Base-by-base conservation (phyloP, 83 land plant species). In the Larix sibirica region DNA sequence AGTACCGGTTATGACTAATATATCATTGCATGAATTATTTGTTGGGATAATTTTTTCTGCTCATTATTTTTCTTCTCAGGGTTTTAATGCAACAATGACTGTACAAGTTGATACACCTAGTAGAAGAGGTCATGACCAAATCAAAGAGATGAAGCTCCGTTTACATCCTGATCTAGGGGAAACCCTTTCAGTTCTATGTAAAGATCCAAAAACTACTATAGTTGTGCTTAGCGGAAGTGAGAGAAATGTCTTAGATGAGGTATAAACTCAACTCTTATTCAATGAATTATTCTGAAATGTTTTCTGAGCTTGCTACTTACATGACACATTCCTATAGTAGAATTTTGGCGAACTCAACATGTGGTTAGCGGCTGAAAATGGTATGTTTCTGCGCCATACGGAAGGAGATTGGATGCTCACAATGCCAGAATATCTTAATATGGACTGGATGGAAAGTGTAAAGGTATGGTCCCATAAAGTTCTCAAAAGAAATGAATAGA, bases 211-310 rank as follows among this genome's bases (percentile, higher is more conserved):
- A 40, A 89, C 91, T 24, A 88, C 86, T 36, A 88, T 89, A 69
- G 90, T 89, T 24, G 82, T 89, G 54, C 87, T 89, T 5, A 89
- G 91, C 84, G 91, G 91, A 62, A 89, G 91, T 80, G 90, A 89
- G 59, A 87, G 91, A 40, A 77, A 77, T 56, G 77, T 84, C 56
- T 76, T 89, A 38, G 91, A 89, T 84, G 91, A 89, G 90, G 90
- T 89, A 58, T 28, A 40, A 28, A 31, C 54, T 13, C 18, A 59
- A 59, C 4, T 16, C 14, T 20, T 58, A 58, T 24, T 24, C 82
- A 23, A 20, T 16, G 3, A 62, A 20, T 33, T 8, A 0, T 23
- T 20, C 8, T 80, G 0, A 62, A 80, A 21, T 10, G 20, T 61
- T 33, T 38, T 21, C 16, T n/a, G 14, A 62, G 28, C 62, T 33